Base-by-base conservation (phyloP, 306 rosid genomes). In the cucumber (Cucumis sativus) region DNA sequence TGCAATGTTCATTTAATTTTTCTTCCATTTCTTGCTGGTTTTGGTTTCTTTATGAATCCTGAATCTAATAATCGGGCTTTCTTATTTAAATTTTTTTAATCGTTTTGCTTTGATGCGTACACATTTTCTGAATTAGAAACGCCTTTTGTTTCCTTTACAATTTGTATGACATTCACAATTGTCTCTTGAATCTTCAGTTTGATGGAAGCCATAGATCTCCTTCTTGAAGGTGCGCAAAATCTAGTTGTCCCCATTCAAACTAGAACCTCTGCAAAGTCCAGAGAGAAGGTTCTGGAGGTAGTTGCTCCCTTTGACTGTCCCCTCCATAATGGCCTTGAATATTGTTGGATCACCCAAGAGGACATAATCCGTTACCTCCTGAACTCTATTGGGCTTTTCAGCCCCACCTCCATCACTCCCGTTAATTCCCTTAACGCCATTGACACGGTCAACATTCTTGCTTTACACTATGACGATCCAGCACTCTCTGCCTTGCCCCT, bases 301-400 rank as follows among this genome's bases (percentile, higher is more conserved):
- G 77, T 33, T 52, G 49, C 49, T 8, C 14, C 77, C 18, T 9
- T 52, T 11, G 77, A 73, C 59, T 73, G 47, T 20, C 28, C 82
- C 4, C 16, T 76, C n/a, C 92, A 90, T 79, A 80, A 88, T 75
- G 69, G 77, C 39, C 80, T 23, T 2, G 81, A 79, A 43, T 95
- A 87, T 74, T 92, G 99, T 81, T 95, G 99, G 97, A 82, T 95
- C 51, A 82, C 89, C n/a, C 96, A 89, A 65, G 99, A 95, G 83
- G 98, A 95, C 73, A 69, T 95, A 30, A 83, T 95, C 70, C 92
- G 99, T 23, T 86, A 84, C 82, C 98, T 95, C 17, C 87, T 95
- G 15, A 90, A 88, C 82, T 89, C 84, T 61, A 92, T 95, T n/a
- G 88, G 88, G 1, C 63, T 78, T 28, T 95, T 95, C 69, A 84